phyloP scores from a whole-genome alignment of 768 basidiomycete genomes.

The Panaeolus papilionaceus region DNA sequence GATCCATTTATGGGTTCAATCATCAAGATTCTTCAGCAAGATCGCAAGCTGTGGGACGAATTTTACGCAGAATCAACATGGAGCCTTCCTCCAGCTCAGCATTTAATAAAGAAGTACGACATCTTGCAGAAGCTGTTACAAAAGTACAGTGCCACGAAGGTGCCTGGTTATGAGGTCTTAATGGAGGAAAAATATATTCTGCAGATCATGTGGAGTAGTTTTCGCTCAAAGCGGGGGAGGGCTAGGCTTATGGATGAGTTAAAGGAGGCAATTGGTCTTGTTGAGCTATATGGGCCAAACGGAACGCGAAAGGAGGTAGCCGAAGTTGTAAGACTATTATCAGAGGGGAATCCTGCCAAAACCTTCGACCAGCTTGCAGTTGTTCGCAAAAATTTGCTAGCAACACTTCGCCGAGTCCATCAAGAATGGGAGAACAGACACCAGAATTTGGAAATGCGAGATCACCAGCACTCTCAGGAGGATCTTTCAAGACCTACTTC shows the following conservation, averaged over 20 bases:
- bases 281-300: not conserved
- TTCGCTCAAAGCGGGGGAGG: not conserved
- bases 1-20: constrained; percentile 2
- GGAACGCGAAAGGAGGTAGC: constrained; percentile 1
- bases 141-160: not conserved
- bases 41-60: not conserved
- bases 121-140: not conserved
- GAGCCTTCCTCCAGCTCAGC: constrained; percentile 2
- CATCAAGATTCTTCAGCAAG: not conserved
- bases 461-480: not conserved
- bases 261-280: not conserved
- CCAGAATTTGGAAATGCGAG: not conserved
- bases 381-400: not conserved
- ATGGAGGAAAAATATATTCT: constrained; percentile 4
- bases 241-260: constrained; percentile 6
- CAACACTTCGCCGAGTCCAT: constrained; percentile 1
- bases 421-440: constrained; percentile 1
- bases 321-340: not conserved
- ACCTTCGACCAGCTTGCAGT: not conserved
- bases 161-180: not conserved
- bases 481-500: constrained; percentile 26
- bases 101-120: constrained; percentile 12
- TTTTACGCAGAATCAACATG: not conserved
- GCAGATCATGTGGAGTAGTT: constrained; percentile 5
- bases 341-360: not conserved